Evolutionary conservation across 2,329 filamentous ascomycete genomes (phyloP).

Genomic region (Cladosporium sp.): DNA sequence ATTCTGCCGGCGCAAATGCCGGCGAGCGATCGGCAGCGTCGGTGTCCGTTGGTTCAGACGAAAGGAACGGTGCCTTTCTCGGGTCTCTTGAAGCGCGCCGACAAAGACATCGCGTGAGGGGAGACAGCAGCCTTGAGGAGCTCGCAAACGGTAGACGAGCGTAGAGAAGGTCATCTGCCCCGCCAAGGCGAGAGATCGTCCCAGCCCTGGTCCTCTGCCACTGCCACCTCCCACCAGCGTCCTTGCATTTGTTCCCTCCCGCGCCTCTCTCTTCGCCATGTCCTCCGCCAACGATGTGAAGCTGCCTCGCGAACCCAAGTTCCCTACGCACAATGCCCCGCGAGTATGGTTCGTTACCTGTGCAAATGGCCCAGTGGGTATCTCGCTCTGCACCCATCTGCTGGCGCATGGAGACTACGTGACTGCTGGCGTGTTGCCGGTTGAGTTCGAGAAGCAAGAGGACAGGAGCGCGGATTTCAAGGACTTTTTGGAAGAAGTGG

Average conservation of each 20-base stretch:
- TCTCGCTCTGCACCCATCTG: slow-evolving; percentile 76
- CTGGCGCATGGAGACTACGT: slow-evolving; percentile 91
- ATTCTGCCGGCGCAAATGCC: neutral
- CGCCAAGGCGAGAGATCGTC: slow-evolving; percentile 15
- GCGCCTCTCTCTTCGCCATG: slow-evolving; percentile 15
- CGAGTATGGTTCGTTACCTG: slow-evolving; percentile 92
- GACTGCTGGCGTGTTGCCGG: slow-evolving; percentile 76
- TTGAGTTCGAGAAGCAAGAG: slow-evolving; percentile 71
- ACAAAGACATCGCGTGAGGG: slow-evolving; percentile 12
- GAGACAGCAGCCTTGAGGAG: neutral
- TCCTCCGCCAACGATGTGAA: slow-evolving; percentile 31
- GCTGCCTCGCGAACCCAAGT: slow-evolving; percentile 47
- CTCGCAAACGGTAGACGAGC: slow-evolving; percentile 4
- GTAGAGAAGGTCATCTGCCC: slow-evolving; percentile 15
- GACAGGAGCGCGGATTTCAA: slow-evolving; percentile 74
- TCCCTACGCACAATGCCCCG: slow-evolving; percentile 64
- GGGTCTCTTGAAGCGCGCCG: neutral
- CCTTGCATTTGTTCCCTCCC: neutral
- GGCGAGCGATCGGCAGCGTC: neutral
- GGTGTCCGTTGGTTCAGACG: neutral
- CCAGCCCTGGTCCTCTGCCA: neutral
- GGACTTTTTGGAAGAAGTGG: slow-evolving; percentile 66
- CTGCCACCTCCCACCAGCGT: neutral
- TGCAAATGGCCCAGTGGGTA: slow-evolving; percentile 78
- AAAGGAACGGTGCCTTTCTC: neutral